Evolutionary conservation across 257 asterid species (phyloP).

Genomic region (Vinca minor): DNA sequence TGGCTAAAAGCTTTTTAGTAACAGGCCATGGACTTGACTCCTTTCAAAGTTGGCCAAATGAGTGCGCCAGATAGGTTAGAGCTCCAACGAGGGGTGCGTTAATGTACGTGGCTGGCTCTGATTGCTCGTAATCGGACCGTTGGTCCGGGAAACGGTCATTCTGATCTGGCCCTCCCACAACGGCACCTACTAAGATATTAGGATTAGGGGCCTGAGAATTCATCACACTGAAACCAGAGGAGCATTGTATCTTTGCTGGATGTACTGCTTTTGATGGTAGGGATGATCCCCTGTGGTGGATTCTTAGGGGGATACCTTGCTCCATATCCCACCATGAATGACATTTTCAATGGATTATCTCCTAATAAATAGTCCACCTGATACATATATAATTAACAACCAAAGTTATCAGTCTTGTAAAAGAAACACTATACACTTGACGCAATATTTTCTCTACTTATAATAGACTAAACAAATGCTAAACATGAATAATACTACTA

Average conservation of each 20-base stretch:
- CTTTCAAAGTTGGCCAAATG: conserved; percentile 69
- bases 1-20: no score
- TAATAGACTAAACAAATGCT: no score
- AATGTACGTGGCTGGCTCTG: conserved; percentile 94
- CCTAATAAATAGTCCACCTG: conserved; percentile 92
- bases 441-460: no score
- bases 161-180: conserved; percentile 90
- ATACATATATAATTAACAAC: no score
- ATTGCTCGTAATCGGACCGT: conserved; percentile 82
- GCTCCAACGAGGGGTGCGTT: conserved; percentile 94
- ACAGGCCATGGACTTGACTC: no score
- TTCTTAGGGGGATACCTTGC: conserved; percentile 60
- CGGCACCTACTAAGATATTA: conserved; percentile 61
- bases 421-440: no score
- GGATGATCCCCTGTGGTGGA: conserved; percentile 97
- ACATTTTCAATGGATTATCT: conserved; percentile 78
- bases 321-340: conserved; percentile 97
- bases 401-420: no score
- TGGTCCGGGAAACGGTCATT: conserved; percentile 74
- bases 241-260: conserved; percentile 72
- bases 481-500: no score
- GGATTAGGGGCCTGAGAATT: conserved; percentile 69
- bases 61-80: conserved; percentile 81
- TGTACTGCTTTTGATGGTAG: conserved; percentile 57
- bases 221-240: conserved; percentile 53